A percentile compares a stretch with the other conserved stretches of the same genome.
Evolutionary conservation across 1,139 yeast species (phyloP).

Genomic region (Candida frijolesensis): DNA sequence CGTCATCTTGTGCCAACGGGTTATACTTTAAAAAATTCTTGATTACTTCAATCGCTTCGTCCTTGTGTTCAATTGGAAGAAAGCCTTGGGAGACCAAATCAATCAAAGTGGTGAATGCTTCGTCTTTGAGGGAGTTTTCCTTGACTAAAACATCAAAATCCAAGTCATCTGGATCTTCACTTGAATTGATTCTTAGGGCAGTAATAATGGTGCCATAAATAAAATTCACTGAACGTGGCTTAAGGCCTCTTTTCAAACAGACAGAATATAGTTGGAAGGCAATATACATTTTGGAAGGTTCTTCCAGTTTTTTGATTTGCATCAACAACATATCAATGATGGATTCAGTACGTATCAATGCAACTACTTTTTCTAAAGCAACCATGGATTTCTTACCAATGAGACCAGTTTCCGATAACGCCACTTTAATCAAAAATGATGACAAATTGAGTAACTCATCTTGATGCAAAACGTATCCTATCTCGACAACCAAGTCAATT

Average conservation of each 20-base stretch:
- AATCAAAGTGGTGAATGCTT: slow-evolving; percentile 46
- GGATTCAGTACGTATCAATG: slow-evolving; percentile 25
- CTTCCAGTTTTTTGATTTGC: slow-evolving; percentile 4
- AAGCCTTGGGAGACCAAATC: slow-evolving; percentile 20
- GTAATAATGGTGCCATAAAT: slow-evolving; percentile 11
- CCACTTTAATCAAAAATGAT: slow-evolving; percentile 36
- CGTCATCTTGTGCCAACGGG: slow-evolving; percentile 50
- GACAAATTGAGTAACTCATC: slow-evolving; percentile 43
- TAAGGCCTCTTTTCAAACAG: slow-evolving; percentile 15
- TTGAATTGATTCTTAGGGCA: slow-evolving; percentile 5
- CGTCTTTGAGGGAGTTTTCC: slow-evolving; percentile 45
- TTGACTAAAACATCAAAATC: slow-evolving; percentile 42
- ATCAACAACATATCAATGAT: slow-evolving; percentile 17
- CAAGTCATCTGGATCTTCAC: slow-evolving; percentile 40
- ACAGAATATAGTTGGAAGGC: slow-evolving; percentile 17
- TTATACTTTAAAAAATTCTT: slow-evolving; percentile 53
- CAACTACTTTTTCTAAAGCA: slow-evolving; percentile 54
- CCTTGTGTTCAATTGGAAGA: slow-evolving; percentile 16
- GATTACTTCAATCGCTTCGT: slow-evolving; percentile 19
- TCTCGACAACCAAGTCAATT: slow-evolving; percentile 55
- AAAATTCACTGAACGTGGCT: slow-evolving; percentile 6
- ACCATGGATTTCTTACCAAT: slow-evolving; percentile 56
- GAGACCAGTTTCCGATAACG: slow-evolving; percentile 48
- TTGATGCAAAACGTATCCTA: slow-evolving; percentile 51
- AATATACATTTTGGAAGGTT: slow-evolving; percentile 9